Evolutionary conservation across 352 stramenopile genomes (phyloP), one percentile per base, ranked within the genome.

Genomic region (Phytophthora pisi): DNA sequence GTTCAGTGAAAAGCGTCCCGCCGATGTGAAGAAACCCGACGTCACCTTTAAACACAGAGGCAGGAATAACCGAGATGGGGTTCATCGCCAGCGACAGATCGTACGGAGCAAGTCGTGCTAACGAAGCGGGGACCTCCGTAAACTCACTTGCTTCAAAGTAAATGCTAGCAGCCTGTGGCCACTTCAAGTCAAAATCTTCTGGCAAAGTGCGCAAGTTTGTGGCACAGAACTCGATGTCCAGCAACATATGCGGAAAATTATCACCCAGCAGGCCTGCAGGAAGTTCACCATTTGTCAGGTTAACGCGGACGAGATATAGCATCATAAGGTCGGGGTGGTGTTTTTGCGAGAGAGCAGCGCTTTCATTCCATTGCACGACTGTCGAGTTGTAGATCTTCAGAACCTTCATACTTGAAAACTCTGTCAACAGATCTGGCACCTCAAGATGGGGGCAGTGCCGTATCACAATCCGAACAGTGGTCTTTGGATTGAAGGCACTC

Each of bases 141-240:
- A 70, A 51, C 7, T 61, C n/a, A 42, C 28, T 49, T 16, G 47
- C 36, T 11, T 70, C 63, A 4, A 70, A 61, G 28, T 61, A 58
- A 1, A 70, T 55, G 5, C 5, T 51, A 3, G 50, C 55, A 0
- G 23, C 50, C 13, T 57, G 30, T 2, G 69, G 55, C 77, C 79
- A 88, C 23, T 55, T 57, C 15, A 57, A 11, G 49, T 79, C 55
- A n/a, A 88, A 51, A 42, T 82, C 52, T 2, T 66, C 16, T 0
- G 79, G 79, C 4, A 84, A 58, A 3, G 65, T 45, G 3, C 52
- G 67, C 7, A 88, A 58, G 30, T 79, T 82, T n/a, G 58, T 69
- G 26, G 42, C 36, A 1, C 24, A 59, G 47, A 84, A 60, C 50
- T 79, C 72, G 15, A 86, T 58, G 45, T 82, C 57, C 8, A 46